phyloP scores from a whole-genome alignment of 208 protist genomes.

The Trypanosoma melophagium region DNA sequence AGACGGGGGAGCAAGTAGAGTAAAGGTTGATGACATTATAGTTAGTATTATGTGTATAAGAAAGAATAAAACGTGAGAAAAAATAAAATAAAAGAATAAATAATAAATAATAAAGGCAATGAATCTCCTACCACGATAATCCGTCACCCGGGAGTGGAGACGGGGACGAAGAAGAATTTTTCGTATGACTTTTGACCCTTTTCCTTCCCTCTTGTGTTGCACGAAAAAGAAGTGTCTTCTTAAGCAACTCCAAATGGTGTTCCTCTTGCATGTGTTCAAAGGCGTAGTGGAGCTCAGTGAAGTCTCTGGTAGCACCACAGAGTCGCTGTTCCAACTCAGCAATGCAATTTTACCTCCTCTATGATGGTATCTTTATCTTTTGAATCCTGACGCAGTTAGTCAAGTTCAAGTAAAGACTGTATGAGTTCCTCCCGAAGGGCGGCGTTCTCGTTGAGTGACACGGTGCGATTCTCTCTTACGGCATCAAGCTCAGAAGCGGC shows the following conservation, averaged over 20 bases:
- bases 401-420: conserved; percentile 1
- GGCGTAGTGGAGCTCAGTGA: background rate
- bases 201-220: background rate
- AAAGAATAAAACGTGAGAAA: no score
- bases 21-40: no score
- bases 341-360: conserved; percentile 1
- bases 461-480: background rate
- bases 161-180: no score
- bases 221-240: background rate
- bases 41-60: no score
- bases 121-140: no score
- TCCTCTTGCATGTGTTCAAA: conserved; percentile 6
- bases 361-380: background rate
- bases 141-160: no score
- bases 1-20: no score
- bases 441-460: background rate
- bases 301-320: background rate
- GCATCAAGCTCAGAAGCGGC: background rate
- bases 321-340: conserved; percentile 16
- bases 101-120: no score
- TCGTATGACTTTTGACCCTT: background rate
- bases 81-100: no score
- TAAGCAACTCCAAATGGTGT: background rate
- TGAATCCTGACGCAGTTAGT: background rate
- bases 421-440: background rate